Evolutionary conservation across 2,329 filamentous ascomycete genomes (phyloP), one percentile per base, ranked within the genome.

Genomic region (Aspergillus caelatus): DNA sequence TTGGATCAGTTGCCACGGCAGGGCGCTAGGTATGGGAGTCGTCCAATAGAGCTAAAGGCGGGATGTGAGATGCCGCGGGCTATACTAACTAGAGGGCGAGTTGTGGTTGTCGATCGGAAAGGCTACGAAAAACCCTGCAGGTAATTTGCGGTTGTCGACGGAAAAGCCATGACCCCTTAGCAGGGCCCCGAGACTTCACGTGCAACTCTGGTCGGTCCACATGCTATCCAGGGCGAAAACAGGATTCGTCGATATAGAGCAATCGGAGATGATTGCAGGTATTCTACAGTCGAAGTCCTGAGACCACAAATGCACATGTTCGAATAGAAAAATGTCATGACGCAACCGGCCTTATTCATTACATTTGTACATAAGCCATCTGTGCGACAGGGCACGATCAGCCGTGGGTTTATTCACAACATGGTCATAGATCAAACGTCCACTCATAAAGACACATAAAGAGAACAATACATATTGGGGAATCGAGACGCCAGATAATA

Each of bases 401-500:
- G 32, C 30, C n/a, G 21, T 39, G 52, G 21, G 23, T 23, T 39
- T n/a, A 28, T 23, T 41, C 34, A 26, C 34, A 26, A 39, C 52
- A 55, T 39, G 34, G 52, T 39, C 45, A 32, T 48, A 59, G 53
- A 56, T 58, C 43, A 32, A 43, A 45, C 12, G 36, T 57, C 56
- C 55, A 36, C 56, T 36, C 45, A 57, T 50, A 39, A 60, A 57
- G 54, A 63, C 50, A 60, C 34, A 19, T 43, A 30, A 57, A 65
- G 65, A 68, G 52, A 39, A 39, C 52, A 63, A 68, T 67, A 66
- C 70, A 70, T 61, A 69, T 58, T 67, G 71, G 72, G 72, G 71
- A 74, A 74, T 75, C 71, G 64, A 71, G 72, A 69, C 62, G 66
- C 43, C 50, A 61, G 67, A 67, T 60, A 66, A 59, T 63, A 66